Evolutionary conservation across 208 protist genomes (phyloP).

Genomic region (Spongospora subterranea): DNA sequence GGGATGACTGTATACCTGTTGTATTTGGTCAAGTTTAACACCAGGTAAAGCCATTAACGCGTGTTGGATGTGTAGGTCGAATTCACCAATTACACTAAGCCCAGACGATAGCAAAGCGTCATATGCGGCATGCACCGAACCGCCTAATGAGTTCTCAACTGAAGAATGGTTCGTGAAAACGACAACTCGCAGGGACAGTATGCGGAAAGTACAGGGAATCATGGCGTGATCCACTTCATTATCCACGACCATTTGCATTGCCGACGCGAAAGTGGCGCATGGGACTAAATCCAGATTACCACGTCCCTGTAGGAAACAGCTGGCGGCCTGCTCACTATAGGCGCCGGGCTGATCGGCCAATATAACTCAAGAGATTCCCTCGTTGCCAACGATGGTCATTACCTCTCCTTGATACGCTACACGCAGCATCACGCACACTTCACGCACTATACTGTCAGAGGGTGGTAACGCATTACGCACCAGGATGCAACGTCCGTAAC

Average conservation of each 20-base stretch:
- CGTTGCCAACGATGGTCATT: too few relatives aligned
- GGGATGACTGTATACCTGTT: constrained; percentile 55
- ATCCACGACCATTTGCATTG: background rate
- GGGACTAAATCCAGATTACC: background rate
- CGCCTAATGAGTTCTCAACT: constrained; percentile 65
- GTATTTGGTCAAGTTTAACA: background rate
- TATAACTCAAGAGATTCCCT: too few relatives aligned
- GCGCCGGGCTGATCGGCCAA: constrained; percentile 64
- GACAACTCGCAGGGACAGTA: background rate
- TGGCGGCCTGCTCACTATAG: constrained; percentile 55
- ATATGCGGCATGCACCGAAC: constrained; percentile 61
- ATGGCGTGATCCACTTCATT: background rate
- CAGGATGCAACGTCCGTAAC: too few relatives aligned
- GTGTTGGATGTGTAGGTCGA: constrained; percentile 62
- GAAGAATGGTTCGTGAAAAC: too few relatives aligned
- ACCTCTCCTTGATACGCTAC: too few relatives aligned
- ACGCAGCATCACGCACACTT: too few relatives aligned
- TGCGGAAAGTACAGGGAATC: background rate
- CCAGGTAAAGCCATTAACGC: constrained; percentile 57
- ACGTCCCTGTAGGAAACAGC: constrained; percentile 5
- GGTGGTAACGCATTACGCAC: too few relatives aligned
- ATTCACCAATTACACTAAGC: constrained; percentile 59
- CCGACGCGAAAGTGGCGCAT: constrained; percentile 46
- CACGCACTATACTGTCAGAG: too few relatives aligned
- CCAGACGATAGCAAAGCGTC: constrained; percentile 55